Conservation (phyloP, 73 alveolate species). For the Uronychia setigera region DNA sequence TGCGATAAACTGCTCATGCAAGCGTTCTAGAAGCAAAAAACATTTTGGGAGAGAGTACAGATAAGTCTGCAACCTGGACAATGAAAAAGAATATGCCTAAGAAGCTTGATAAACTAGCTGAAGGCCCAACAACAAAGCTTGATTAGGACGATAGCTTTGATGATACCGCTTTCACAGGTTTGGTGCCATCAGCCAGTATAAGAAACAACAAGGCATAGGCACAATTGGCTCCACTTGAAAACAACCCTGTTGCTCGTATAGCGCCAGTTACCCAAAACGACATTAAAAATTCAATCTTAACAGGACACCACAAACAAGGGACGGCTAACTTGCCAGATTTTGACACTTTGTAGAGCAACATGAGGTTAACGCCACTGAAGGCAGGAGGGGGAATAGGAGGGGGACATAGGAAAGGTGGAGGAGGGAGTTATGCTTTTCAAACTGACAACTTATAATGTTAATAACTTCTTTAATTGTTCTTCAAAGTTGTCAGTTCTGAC, state of each 20-base stretch:
- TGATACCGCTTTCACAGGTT: neutral
- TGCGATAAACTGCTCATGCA: neutral
- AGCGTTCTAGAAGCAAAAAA: neutral
- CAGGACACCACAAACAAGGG: neutral
- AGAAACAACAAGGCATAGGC: neutral
- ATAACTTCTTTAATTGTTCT: neutral
- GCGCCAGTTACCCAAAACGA: neutral
- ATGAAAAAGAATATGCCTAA: neutral
- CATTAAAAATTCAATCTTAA: neutral
- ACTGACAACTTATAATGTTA: neutral
- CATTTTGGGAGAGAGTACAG: neutral
- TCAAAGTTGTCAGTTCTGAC: neutral
- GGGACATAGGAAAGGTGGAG: no score
- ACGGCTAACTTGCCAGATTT: neutral
- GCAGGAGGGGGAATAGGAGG: neutral
- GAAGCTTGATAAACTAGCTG: neutral
- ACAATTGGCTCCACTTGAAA: neutral
- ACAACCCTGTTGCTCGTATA: neutral
- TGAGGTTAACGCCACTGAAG: neutral
- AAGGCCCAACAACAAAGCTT: neutral
- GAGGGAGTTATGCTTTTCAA: no score
- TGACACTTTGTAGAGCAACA: neutral
- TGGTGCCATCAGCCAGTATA: neutral
- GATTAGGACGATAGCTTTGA: neutral
- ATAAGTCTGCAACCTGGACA: neutral